Evolutionary conservation across 2,329 filamentous ascomycete genomes (phyloP), one percentile per base, ranked within the genome.

Genomic region (Aspergillus ruber): DNA sequence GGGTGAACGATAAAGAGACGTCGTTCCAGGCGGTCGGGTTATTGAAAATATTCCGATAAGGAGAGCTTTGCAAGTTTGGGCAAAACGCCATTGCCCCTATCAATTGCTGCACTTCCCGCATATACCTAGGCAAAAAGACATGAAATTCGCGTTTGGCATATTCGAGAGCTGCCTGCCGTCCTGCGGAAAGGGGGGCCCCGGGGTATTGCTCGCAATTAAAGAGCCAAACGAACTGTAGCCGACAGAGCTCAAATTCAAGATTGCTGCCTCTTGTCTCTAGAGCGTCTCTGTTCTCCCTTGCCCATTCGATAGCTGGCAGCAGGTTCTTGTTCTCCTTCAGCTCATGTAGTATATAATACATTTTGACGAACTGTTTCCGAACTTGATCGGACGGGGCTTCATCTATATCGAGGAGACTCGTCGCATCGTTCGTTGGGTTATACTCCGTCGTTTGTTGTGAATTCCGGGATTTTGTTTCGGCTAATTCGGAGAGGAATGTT

Each of bases 161-260:
- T 36, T 77, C 71, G 46, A 94, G 74, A 1, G 93, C 93, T 39
- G 73, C 69, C 8, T 65, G 58, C 49, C 66, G 61, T 15, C 65
- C 58, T 8, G 56, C 50, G 0, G 62, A 42, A 21, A 64, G 57
- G 3, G 58, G 58, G 2, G 68, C 69, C 43, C 78, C 73, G 42
- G 80, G 75, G 7, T 81, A 75, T 1, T 82, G 70, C 8, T 80
- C 78, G 0, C 85, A 84, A 53, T 85, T 82, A 68, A 94, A 95
- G 1, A 96, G 78, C 80, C 88, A 91, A 29, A 97, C 80, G 59
- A 88, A 98, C 57, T 95, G 89, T 15, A 97, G 76, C 55, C 89
- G 86, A 70, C 85, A 88, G 2, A 98, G 82, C 62, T 98, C 91
- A 54, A 97, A 98, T 65, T 97, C 91, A 2, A 98, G 80, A 58